These are phyloP conservation scores for Chaetomium tenue DNA, from an alignment of 495 filamentous ascomycete genomes.

Conservation along the genomic window DNA sequence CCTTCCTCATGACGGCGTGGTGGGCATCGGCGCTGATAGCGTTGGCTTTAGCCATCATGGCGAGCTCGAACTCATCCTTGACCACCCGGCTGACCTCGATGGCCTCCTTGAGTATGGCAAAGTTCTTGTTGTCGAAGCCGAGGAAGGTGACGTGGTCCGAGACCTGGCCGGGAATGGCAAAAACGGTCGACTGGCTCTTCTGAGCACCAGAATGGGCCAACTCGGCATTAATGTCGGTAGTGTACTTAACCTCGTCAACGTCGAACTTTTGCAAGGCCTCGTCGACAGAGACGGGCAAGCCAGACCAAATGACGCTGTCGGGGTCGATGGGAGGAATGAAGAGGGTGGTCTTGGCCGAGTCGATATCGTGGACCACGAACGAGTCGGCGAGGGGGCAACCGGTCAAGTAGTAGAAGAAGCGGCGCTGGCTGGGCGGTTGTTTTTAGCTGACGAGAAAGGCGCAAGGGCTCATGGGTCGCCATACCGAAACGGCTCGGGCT, in stretches of 20 bases:
- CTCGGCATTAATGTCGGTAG: conserved; percentile 65
- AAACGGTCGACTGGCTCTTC: conserved; percentile 55
- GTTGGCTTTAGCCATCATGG: conserved; percentile 80
- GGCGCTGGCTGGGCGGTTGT: conserved; percentile 64
- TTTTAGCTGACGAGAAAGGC: conserved; percentile 16
- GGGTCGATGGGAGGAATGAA: conserved; percentile 90
- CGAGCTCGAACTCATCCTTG: conserved; percentile 84
- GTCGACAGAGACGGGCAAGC: conserved; percentile 72
- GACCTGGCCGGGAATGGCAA: conserved; percentile 69
- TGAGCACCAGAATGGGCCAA: conserved; percentile 49
- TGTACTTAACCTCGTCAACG: conserved; percentile 71
- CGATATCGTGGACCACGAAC: conserved; percentile 77
- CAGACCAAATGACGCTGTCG: conserved; percentile 93
- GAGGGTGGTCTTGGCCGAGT: conserved; percentile 68
- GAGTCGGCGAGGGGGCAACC: conserved; percentile 82
- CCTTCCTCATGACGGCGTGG: conserved; percentile 63
- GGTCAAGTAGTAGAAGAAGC: conserved; percentile 92
- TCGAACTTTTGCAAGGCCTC: conserved; percentile 77
- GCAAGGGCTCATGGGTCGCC: conserved; percentile 12
- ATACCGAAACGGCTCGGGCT: conserved; percentile 72
- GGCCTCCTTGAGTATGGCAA: conserved; percentile 62
- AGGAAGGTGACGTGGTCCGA: conserved; percentile 63
- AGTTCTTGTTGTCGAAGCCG: conserved; percentile 61
- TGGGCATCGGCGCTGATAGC: conserved; percentile 75
- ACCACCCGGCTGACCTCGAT: conserved; percentile 76